A percentile compares a stretch with the other conserved stretches of the same genome.
phyloP scores from a whole-genome alignment of 371 early-diverging fungal genomes.

The Dichotomocladium elegans region DNA sequence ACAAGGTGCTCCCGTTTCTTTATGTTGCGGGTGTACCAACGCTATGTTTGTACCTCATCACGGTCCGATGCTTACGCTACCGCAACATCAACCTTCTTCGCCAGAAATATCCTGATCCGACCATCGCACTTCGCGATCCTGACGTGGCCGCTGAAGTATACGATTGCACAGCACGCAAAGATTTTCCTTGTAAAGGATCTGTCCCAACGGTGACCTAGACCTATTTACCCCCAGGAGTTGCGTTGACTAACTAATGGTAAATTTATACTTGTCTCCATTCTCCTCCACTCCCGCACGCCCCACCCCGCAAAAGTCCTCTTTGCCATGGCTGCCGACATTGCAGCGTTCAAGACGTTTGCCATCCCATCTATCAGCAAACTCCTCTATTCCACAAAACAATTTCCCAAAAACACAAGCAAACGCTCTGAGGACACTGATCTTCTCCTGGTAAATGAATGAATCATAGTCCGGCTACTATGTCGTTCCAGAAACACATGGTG shows the following conservation, averaged over 20 bases:
- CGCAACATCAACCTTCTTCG: conserved; percentile 24
- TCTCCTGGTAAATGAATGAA: conserved; percentile 25
- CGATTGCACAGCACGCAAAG: conserved; percentile 22
- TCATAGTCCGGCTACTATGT: no score
- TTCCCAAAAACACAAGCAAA: conserved; percentile 24
- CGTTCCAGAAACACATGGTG: not conserved
- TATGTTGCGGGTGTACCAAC: no score
- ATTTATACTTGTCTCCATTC: no score
- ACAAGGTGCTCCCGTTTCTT: no score
- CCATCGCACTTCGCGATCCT: conserved; percentile 26
- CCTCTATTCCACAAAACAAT: conserved; percentile 41
- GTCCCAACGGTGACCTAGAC: no score
- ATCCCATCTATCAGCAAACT: conserved; percentile 50
- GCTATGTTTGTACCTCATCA: conserved; percentile 31
- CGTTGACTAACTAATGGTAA: no score
- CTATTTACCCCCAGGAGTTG: no score
- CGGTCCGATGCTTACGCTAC: conserved; percentile 36
- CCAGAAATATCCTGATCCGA: conserved; percentile 47
- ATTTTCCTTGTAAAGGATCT: conserved; percentile 49
- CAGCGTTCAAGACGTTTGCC: conserved; percentile 45
- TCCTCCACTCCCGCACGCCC: no score
- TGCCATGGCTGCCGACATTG: conserved; percentile 41
- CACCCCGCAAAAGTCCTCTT: no score
- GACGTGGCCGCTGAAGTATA: conserved; percentile 39
- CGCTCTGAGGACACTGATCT: conserved; percentile 52